These are phyloP conservation scores for Fragaria iinumae DNA, from an alignment of 306 rosid genomes.

Conservation along the genomic window DNA sequence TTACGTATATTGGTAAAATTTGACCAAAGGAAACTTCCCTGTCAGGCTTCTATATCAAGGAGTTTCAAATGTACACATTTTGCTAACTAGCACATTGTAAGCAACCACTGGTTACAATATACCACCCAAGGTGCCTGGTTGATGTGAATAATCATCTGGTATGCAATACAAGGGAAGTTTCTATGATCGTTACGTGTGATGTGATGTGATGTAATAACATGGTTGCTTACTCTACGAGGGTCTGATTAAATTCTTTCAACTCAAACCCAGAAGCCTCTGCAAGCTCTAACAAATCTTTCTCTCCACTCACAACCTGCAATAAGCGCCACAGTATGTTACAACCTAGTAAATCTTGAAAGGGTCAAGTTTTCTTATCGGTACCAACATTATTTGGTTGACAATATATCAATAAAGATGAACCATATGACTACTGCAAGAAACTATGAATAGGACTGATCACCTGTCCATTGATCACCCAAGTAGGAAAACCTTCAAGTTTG, in stretches of 20 bases:
- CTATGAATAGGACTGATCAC: constrained; percentile 34
- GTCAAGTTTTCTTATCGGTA: not conserved
- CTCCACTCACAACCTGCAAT: constrained; percentile 71
- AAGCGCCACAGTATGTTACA: constrained; percentile 25
- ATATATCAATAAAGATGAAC: not conserved
- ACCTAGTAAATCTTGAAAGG: constrained; percentile 5
- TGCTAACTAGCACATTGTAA: no score
- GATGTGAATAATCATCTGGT: not conserved
- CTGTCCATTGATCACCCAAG: constrained; percentile 82
- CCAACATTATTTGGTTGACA: no score
- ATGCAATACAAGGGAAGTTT: not conserved
- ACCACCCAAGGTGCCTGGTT: not conserved
- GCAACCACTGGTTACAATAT: not conserved
- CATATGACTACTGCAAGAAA: no score
- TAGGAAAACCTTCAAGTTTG: constrained; percentile 84
- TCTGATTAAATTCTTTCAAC: constrained; percentile 35
- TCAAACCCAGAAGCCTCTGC: constrained; percentile 56
- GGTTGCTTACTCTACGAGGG: constrained; percentile 23
- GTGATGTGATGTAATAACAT: not conserved
- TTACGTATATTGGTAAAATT: not conserved
- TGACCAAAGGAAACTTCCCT: not conserved
- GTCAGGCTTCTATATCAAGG: not conserved
- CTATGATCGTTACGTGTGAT: constrained; percentile 6
- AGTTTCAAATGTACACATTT: constrained; percentile 1
- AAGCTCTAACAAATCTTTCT: constrained; percentile 59